Evolutionary conservation across 148 eudicot genomes (phyloP), one percentile per base, ranked within the genome.

Genomic region (Euryodendron excelsum): DNA sequence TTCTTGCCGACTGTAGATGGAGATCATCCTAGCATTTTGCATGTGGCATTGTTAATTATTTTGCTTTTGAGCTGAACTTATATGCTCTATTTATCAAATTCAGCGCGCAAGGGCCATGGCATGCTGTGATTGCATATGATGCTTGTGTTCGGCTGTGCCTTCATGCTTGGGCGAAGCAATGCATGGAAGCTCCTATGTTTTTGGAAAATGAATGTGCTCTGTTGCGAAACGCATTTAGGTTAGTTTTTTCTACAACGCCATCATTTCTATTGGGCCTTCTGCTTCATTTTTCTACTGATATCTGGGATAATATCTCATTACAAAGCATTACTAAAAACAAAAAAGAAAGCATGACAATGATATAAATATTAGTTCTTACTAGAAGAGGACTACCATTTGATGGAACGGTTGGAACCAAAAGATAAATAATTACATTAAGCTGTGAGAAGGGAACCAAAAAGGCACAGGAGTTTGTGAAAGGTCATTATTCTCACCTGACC

Each of bases 91-190:
- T 74, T 21, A 74, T 69, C 33, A 58, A 62, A 76, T 82, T 79
- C 93, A 96, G 99, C 82, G 88, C 91, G 44, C 95, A 89, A 78
- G 99, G 98, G 60, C 90, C 94, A 8, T 96, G 99, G 99, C 88
- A 88, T 80, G 88, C 84, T 71, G 93, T 96, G 66, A 81, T 96
- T 68, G 90, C 99, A 31, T 96, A 96, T 81, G 99, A 96, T 77
- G 99, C 99, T 34, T 96, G 98, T 81, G 94, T 92, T 73, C 89
- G 99, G 56, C 89, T 96, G 23, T 96, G 99, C 82, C 98, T 96
- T 47, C 91, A 96, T 88, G 94, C 99, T 44, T 96, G 99, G 99
- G 98, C 97, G 37, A 93, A 89, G 85, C 91, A 95, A 60, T 90
- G 97, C 82, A 85, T 84, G 88, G 97, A 93, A 88, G 99, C 99